A percentile compares a stretch with the other conserved stretches of the same genome.
These are phyloP conservation scores for Gastrolobium villosum DNA, from an alignment of 306 rosid genomes.

Conservation along the genomic window DNA sequence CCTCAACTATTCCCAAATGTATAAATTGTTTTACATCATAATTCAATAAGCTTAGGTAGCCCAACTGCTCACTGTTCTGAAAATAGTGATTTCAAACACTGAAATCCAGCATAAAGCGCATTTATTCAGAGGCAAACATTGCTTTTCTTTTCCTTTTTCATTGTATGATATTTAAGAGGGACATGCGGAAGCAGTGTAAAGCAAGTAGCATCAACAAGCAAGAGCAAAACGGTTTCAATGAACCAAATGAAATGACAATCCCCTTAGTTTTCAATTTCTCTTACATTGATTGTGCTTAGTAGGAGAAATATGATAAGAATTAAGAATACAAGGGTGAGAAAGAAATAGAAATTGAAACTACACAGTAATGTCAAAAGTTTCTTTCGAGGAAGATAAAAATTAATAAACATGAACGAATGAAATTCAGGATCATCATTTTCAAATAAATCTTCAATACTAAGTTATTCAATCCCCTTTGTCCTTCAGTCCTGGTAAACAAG, in stretches of 20 bases:
- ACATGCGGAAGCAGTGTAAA: conserved; percentile 23
- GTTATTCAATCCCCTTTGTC: not conserved
- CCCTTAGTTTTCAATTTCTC: not conserved
- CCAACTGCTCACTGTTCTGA: conserved; percentile 9
- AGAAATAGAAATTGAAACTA: not conserved
- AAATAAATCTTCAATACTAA: not conserved
- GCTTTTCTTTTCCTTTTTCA: conserved; percentile 18
- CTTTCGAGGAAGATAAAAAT: conserved; percentile 9
- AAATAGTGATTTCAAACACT: conserved; percentile 14
- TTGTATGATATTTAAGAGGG: conserved; percentile 8
- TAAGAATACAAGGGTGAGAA: not conserved
- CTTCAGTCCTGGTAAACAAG: not conserved
- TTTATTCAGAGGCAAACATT: not conserved
- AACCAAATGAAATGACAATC: conserved; percentile 17
- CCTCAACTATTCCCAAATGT: conserved; percentile 21
- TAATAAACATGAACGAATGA: not conserved
- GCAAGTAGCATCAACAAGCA: conserved; percentile 25
- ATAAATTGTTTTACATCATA: conserved; percentile 19
- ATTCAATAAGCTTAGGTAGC: conserved; percentile 28
- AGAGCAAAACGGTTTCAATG: not conserved
- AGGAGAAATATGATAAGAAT: conserved; percentile 15
- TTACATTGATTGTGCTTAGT: not conserved
- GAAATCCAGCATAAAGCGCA: conserved; percentile 37
- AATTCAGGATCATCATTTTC: not conserved
- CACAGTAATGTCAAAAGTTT: not conserved